Evolutionary conservation across 306 rosid species (phyloP).

Genomic region (Glycine latifolia): DNA sequence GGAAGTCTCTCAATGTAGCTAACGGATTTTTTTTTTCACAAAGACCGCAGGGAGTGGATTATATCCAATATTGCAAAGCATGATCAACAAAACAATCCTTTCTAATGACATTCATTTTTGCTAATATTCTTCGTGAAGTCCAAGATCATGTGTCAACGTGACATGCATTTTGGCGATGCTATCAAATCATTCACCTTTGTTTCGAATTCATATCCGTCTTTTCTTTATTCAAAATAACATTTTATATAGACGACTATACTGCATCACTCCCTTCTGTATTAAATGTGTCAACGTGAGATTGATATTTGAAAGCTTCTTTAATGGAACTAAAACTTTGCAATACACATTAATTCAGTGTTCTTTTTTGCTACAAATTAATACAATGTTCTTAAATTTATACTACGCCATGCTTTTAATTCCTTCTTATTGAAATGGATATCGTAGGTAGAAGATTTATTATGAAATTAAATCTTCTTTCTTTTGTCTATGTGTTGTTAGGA

Average conservation of each 20-base stretch:
- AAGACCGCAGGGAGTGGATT: no score
- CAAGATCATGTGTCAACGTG: no score
- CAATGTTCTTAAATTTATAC: constrained; percentile 24
- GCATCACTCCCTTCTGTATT: background rate
- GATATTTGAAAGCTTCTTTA: constrained; percentile 21
- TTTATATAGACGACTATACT: background rate
- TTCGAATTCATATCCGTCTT: background rate
- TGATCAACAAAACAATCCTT: no score
- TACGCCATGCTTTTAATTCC: constrained; percentile 50
- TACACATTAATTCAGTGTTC: constrained; percentile 34
- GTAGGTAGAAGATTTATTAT: constrained; percentile 53
- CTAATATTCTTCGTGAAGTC: no score
- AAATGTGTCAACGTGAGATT: background rate
- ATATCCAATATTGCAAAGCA: no score
- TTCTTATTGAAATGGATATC: constrained; percentile 43
- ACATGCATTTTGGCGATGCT: background rate
- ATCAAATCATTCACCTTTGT: background rate
- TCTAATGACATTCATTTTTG: no score
- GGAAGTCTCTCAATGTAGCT: no score
- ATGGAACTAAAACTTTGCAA: constrained; percentile 26
- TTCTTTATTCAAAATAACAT: background rate
- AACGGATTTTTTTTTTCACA: no score
- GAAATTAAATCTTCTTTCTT: constrained; percentile 43
- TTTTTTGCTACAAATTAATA: constrained; percentile 29
- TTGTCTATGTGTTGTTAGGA: constrained; percentile 36